Evolutionary conservation across 352 stramenopile genomes (phyloP).

Genomic region (Pythium oligandrum): DNA sequence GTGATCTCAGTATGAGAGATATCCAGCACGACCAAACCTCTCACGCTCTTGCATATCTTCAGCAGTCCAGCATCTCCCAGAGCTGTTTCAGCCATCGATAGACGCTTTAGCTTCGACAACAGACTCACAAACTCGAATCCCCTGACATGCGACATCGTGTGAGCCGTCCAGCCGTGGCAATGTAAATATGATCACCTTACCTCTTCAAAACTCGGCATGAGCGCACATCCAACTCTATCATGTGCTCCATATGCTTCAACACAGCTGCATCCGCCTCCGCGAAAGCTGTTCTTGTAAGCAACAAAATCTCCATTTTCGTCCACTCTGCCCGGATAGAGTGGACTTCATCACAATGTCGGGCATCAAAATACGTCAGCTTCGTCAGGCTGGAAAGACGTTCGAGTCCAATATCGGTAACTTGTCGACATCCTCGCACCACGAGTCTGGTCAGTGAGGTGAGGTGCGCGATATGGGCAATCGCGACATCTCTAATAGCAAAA

Average conservation of each 20-base stretch:
- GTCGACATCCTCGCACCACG: conserved; percentile 32
- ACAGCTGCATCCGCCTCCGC: conserved; percentile 54
- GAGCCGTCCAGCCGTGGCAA: too few species aligned
- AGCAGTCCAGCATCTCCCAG: conserved; percentile 56
- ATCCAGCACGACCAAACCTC: conserved; percentile 45
- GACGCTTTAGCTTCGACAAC: conserved; percentile 40
- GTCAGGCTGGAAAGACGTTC: conserved; percentile 33
- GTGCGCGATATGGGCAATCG: conserved; percentile 19
- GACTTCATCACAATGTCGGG: conserved; percentile 56
- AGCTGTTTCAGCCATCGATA: conserved; percentile 53
- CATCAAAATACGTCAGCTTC: conserved; percentile 60
- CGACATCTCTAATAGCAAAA: conserved; percentile 15
- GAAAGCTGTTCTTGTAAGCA: conserved; percentile 60
- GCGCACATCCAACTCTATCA: conserved; percentile 62
- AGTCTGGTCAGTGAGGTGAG: conserved; percentile 12
- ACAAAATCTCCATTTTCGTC: conserved; percentile 43
- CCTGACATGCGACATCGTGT: conserved; percentile 11
- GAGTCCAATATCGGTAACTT: conserved; percentile 45
- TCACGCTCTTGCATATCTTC: conserved; percentile 47
- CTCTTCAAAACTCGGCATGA: conserved; percentile 68
- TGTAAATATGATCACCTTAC: conserved; percentile 17
- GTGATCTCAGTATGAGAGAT: conserved; percentile 72
- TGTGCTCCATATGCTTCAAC: conserved; percentile 38
- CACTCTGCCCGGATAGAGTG: conserved; percentile 47
- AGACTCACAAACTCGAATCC: conserved; percentile 71